Evolutionary conservation across 305 asterid species (phyloP).

Genomic region (Ruellia speciosa): DNA sequence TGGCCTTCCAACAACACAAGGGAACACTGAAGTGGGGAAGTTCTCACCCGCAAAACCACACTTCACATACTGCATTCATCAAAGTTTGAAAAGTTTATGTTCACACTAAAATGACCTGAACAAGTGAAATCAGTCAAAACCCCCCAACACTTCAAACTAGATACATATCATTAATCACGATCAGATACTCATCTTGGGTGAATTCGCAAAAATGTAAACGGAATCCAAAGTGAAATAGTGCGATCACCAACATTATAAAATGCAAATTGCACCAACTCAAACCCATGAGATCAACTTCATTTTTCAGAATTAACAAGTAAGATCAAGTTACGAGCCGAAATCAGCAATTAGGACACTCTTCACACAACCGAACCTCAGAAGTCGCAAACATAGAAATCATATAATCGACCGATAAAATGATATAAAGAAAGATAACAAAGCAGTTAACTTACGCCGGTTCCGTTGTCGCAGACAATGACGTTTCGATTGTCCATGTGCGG

Average conservation of each 20-base stretch:
- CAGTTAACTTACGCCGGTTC: slow-evolving; percentile 59
- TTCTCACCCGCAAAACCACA: slow-evolving; percentile 94
- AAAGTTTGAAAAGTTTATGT: slow-evolving; percentile 8
- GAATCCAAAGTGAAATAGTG: neutral
- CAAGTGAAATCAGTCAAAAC: slow-evolving; percentile 3
- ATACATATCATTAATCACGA: slow-evolving; percentile 8
- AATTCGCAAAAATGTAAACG: neutral
- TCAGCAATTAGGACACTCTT: neutral
- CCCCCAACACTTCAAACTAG: neutral
- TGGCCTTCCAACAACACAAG: slow-evolving; percentile 95
- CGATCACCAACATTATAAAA: neutral
- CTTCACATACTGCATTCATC: slow-evolving; percentile 78
- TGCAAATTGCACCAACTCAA: neutral
- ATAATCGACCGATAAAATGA: slow-evolving; percentile 15
- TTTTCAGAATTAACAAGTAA: neutral
- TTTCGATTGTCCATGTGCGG: slow-evolving; percentile 57
- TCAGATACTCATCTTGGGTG: slow-evolving; percentile 5
- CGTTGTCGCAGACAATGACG: slow-evolving; percentile 86
- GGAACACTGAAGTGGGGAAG: slow-evolving; percentile 91
- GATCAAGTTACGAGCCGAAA: slow-evolving; percentile 1
- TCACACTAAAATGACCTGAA: slow-evolving; percentile 6
- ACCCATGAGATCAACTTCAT: slow-evolving; percentile 14
- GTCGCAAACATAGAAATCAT: slow-evolving; percentile 7
- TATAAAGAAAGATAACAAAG: slow-evolving; percentile 7
- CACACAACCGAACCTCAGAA: slow-evolving; percentile 2